Conservation (phyloP, 2,329 filamentous ascomycete species). For the Paracamarosporium sp. region DNA sequence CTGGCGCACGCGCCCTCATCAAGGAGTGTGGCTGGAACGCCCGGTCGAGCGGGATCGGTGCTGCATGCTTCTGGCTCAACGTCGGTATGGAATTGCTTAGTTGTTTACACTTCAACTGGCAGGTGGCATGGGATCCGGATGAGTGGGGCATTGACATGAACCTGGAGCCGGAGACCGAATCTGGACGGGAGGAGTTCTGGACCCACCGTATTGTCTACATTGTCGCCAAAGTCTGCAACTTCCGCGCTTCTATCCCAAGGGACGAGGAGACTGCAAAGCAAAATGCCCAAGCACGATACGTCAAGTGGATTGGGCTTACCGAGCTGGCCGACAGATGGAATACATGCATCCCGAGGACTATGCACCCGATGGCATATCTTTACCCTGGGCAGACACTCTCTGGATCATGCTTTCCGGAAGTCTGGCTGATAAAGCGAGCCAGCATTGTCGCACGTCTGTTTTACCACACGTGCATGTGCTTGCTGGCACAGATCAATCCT, state of each 20-base stretch:
- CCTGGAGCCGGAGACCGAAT: slow-evolving; percentile 64
- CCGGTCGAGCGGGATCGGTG: slow-evolving; percentile 76
- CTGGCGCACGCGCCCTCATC: slow-evolving; percentile 82
- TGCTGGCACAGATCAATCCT: slow-evolving; percentile 82
- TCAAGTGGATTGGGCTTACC: slow-evolving; percentile 83
- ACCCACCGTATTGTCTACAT: slow-evolving; percentile 89
- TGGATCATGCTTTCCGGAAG: slow-evolving; percentile 81
- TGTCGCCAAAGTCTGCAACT: slow-evolving; percentile 85
- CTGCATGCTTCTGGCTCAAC: slow-evolving; percentile 94
- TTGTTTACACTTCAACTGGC: slow-evolving; percentile 87
- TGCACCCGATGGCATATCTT: slow-evolving; percentile 84
- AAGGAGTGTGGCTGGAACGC: slow-evolving; percentile 91
- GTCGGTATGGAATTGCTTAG: slow-evolving; percentile 89
- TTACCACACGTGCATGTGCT: slow-evolving; percentile 84
- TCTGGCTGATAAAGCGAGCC: slow-evolving; percentile 86
- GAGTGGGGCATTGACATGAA: slow-evolving; percentile 87
- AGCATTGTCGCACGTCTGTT: slow-evolving; percentile 84
- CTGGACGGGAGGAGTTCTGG: slow-evolving; percentile 81
- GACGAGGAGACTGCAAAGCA: slow-evolving; percentile 66
- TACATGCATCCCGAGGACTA: slow-evolving; percentile 76
- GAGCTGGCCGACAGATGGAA: slow-evolving; percentile 86
- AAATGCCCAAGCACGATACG: slow-evolving; percentile 68
- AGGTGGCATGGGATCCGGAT: slow-evolving; percentile 86
- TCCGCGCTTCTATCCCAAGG: slow-evolving; percentile 72
- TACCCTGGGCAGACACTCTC: slow-evolving; percentile 70